Base-by-base conservation (phyloP, 495 filamentous ascomycete species). In the Neurospora sp. region DNA sequence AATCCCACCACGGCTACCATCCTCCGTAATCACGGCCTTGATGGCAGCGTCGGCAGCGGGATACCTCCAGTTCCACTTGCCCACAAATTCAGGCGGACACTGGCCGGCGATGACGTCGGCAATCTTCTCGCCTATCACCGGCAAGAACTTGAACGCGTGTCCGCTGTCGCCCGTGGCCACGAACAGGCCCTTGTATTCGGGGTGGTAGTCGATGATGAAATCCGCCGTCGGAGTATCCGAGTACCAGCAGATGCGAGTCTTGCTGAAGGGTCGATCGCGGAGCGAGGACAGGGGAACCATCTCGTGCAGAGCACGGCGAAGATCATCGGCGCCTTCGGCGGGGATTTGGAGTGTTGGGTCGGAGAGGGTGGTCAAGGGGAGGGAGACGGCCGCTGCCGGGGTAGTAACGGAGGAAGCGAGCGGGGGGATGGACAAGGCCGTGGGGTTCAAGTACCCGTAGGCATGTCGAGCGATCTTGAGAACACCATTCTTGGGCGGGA, bases 81-180 rank as follows among this genome's bases (percentile, higher is more conserved):
- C 78, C 37, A 76, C 77, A 71, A 94, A 87, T 77, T 89, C 87
- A 8, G 80, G 78, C 1, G 89, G 88, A 41, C 88, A 83, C 8
- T 80, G 80, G 3, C 87, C 84, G 78, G 87, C 83, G 35, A 97
- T 78, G 38, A 88, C 87, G 75, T 93, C 90, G 14, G 90, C 90
- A 59, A 97, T 86, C 78, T 89, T 89, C 70, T 92, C 91, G 16
- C 94, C 94, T 14, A 97, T 80, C 18, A 97, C 89, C 3, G 94
- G 94, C 80, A 97, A 81, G 80, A 97, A 97, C 79, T 97, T 97
- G 83, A 91, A 97, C 4, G 80, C 94, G 79, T 98, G 94, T 3
- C 94, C 94, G 76, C 90, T 93, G 16, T 92, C 94, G 16, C 94
- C 94, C 0, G 92, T 95, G 2, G 93, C 91, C 16, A 98, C 77